Evolutionary conservation across 2,329 filamentous ascomycete species (phyloP), one percentile per base, ranked within the genome.

Genomic region (Lasiodiplodia theobromae): DNA sequence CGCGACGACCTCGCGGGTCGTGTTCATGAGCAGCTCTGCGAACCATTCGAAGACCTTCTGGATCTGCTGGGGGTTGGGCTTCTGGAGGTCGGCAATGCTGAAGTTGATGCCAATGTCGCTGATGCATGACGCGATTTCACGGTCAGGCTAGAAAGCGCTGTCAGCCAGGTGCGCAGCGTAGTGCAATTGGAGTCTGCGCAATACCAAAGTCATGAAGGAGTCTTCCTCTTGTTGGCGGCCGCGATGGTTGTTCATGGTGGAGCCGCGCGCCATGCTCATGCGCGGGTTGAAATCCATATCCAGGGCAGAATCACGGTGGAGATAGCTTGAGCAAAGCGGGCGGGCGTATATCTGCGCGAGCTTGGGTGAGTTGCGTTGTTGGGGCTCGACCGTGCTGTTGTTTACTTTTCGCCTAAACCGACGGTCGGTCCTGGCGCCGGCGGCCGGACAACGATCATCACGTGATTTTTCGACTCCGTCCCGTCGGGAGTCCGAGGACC

Each of bases 41-140:
- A 99, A 96, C 91, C 94, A 97, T 85, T 99, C 96, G 77, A 98
- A 97, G 65, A 99, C 94, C 85, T 96, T 94, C 81, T 99, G 96
- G 66, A 98, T 94, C 76, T 97, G 94, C 70, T 95, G 88, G 3
- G 96, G 91, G 74, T 97, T 97, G 5, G 96, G 96, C 77, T 97
- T 98, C 74, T 95, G 90, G 51, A 99, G 87, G 81, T 99, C 95
- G 70, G 91, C 88, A 21, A 94, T 85, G 44, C 89, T 92, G 80
- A 98, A 97, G 34, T 89, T 90, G 75, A 98, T 94, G 69, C 95
- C 95, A 75, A 98, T 97, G 79, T 98, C 96, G 76, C 91, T 96
- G 83, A 99, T 97, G 81, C 96, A 99, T 78, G 92, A 94, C 73
- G 95, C 95, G 70, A 99, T 97, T 80, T 99, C 96, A 71, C 84